A percentile compares a stretch with the other conserved stretches of the same genome.
Conservation (phyloP, 345 rosid genomes). For the Cardamine resedifolia region DNA sequence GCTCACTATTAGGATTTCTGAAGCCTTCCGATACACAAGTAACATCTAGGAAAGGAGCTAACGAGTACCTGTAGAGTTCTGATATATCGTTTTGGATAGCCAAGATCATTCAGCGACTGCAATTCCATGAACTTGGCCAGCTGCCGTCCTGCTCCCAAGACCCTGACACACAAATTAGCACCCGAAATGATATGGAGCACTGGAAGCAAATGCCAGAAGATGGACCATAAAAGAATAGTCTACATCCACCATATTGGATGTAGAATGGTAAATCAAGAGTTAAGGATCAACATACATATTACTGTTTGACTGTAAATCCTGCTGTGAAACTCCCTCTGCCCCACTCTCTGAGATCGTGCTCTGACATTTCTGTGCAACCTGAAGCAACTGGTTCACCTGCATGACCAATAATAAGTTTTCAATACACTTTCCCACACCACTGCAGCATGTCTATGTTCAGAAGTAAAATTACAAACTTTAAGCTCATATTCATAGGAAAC, state of each 20-base stretch:
- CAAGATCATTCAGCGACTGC: slow-evolving; percentile 54
- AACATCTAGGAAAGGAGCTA: slow-evolving; percentile 7
- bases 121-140: slow-evolving; percentile 76
- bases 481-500: not conserved
- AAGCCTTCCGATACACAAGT: slow-evolving; percentile 11
- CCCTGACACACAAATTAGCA: slow-evolving; percentile 48
- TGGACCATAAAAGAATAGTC: not conserved
- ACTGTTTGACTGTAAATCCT: slow-evolving; percentile 81
- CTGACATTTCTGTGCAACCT: slow-evolving; percentile 92
- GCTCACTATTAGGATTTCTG: not conserved
- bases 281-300: slow-evolving; percentile 58
- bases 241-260: not conserved
- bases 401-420: slow-evolving; percentile 19
- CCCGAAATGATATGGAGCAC: not conserved
- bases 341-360: slow-evolving; percentile 87
- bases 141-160: slow-evolving; percentile 79
- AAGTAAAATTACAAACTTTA: slow-evolving; percentile 3
- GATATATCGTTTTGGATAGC: slow-evolving; percentile 59
- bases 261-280: not conserved
- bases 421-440: no score
- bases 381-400: slow-evolving; percentile 89
- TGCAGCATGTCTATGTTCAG: not conserved
- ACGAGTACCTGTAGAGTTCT: slow-evolving; percentile 84
- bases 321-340: slow-evolving; percentile 77
- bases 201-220: not conserved